Base-by-base conservation (phyloP, 139 green algal genomes). In the Gonium pectorale region DNA sequence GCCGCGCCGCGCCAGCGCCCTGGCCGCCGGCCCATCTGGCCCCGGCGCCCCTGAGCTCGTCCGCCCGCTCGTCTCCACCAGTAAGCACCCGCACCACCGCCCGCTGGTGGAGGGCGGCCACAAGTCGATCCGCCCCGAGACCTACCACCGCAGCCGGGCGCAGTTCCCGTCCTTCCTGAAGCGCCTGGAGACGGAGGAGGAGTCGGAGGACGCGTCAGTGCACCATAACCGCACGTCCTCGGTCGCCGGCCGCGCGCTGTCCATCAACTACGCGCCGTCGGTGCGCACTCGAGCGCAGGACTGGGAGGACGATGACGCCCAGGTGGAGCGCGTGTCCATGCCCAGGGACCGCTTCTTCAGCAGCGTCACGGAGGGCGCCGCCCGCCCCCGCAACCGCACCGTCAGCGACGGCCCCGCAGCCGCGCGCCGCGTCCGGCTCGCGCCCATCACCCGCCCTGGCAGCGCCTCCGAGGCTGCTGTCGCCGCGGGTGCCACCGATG, bases 211-310 rank as follows among this genome's bases (percentile, higher is more conserved):
- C 46, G 46, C 46, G 26, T 24, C 56, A 9, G n/a, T n/a, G n/a
- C n/a, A n/a, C n/a, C n/a, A n/a, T n/a, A n/a, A n/a, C 33, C 4
- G 38, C 41, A 22, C 40, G 24, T 56, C 62, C 6, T 68, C 62
- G n/a, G 29, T 41, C 19, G 67, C 26, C 2, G 11, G 24, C 38
- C 6, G 22, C n/a, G n/a, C n/a, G n/a, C n/a, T n/a, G n/a, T n/a
- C n/a, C 67, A 75, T 75, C 27, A 75, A 35, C 29, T 75, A 56
- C 67, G 67, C 67, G 24, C 67, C 67, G 9, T 51, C 46, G 27
- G 17, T 59, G 21, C 21, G 24, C 38, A 72, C 35, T 27, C 31
- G 35, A 29, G 40, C 40, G 15, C 21, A 31, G 67, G 41, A 75
- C 19, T 75, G 67, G 67, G 41, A 75, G 13, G 41, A 2, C 29